Evolutionary conservation across 1,139 yeast genomes (phyloP), one percentile per base, ranked within the genome.

Genomic region (Protomyces arabidopsidicola): DNA sequence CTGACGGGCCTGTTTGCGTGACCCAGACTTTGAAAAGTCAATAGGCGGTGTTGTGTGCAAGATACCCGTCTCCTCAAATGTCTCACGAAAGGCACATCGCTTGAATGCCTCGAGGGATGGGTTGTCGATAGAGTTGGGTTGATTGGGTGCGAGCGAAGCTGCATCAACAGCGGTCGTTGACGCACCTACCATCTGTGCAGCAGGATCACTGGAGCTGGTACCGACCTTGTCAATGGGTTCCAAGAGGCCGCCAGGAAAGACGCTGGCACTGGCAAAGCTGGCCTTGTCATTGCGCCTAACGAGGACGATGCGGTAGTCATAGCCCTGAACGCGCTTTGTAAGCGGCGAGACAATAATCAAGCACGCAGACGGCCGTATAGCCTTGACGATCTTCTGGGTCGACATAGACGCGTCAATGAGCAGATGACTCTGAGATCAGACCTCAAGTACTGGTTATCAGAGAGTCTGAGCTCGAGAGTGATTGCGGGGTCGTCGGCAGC

Each of bases 251-350:
- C 62, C 62, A 3, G 62, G 62, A 42, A 58, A 58, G 16, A 58
- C 62, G 12, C 56, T 52, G n/a, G 62, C 62, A 22, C 53, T 58
- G 34, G 53, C 53, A 38, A 58, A 58, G n/a, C 56, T 51, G 53
- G 56, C 53, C 48, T 58, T 58, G 36, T 45, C 62, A 42, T 58
- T 58, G 12, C 62, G 39, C 27, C 62, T 14, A 20, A 58, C 62
- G 50, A 58, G 53, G 3, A 58, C 55, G 10, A 58, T 12, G 1
- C 62, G 55, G 14, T 58, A 58, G 16, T 58, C 45, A 39, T 39
- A 58, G 35, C 62, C 62, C 6, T 24, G 24, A 42, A 48, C 53
- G n/a, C 34, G 52, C 12, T 45, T 20, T 14, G 42, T 38, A 45
- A 58, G 34, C 5, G 62, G 62, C 18, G 62, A 58, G 22, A 58